Evolutionary conservation across 1,284 basidiomycete species (phyloP), one percentile per base, ranked within the genome.

Genomic region (Tylopilus orsonianus): DNA sequence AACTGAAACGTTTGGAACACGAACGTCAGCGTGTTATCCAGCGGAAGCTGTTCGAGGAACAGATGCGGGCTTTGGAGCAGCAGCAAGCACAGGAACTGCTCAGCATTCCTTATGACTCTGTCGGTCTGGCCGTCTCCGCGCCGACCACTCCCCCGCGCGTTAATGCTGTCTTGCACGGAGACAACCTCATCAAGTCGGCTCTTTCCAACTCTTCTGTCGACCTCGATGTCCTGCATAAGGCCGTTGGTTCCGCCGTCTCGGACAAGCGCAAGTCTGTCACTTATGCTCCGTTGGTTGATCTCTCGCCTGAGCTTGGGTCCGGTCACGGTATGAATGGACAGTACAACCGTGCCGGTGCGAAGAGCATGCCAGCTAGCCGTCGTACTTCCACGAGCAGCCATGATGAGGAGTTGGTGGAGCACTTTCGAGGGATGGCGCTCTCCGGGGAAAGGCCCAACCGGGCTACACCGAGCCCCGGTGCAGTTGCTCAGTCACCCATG

Each of bases 11-110:
- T 60, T 73, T 90, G 56, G 91, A 95, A 68, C 91, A 96, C 66
- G 91, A 95, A 69, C 80, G 87, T 48, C 90, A 93, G 71, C 89
- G 93, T 56, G 73, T 74, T 38, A 70, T 90, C 48, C 93, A 96
- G 68, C 85, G 92, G 63, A 89, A 86, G 69, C 73, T 90, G 60
- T 96, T 97, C 66, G 94, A 95, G 69, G 90, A 94, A 59, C 91
- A 96, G 71, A 95, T 96, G 88, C 83, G 86, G 46, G 85, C 80
- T 56, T 79, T 97, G 52, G 94, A 97, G 70, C 89, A 91, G 58
- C 87, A 93, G 67, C 93, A 97, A 70, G 85, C 86, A 16, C 87
- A 92, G 64, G 90, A 87, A 66, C 77, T 91, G 33, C 81, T 93
- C 56, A 80, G 62, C 55, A 78, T 90, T 56, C 86, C 87, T 18